Evolutionary conservation across 148 eudicot species (phyloP).

Genomic region (Cornus suecica): DNA sequence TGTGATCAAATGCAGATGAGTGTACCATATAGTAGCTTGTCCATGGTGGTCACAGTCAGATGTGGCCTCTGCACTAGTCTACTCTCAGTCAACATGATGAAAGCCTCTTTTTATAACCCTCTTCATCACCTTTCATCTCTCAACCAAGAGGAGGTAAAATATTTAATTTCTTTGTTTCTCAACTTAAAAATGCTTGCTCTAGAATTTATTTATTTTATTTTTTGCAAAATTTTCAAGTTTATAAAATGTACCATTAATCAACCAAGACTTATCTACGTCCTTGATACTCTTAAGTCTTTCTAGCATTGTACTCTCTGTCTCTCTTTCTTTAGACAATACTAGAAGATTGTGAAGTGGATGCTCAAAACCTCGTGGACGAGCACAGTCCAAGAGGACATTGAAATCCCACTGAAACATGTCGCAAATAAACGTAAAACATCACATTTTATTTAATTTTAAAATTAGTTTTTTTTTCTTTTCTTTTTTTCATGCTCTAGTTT

Average conservation of each 20-base stretch:
- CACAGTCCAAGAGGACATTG: conserved; percentile 35
- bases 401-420: conserved; percentile 30
- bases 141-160: conserved; percentile 39
- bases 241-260: too few species aligned
- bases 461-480: too few species aligned
- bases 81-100: conserved; percentile 79
- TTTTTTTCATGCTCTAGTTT: background rate
- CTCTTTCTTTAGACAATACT: conserved; percentile 13
- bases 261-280: too few species aligned
- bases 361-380: conserved; percentile 24
- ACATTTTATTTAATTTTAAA: background rate
- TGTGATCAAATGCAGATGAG: conserved; percentile 48
- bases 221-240: background rate
- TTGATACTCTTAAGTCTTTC: too few species aligned
- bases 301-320: background rate
- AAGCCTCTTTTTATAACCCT: conserved; percentile 67
- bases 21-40: conserved; percentile 71
- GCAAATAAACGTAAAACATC: conserved; percentile 57
- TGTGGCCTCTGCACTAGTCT: conserved; percentile 83
- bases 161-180: background rate
- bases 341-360: conserved; percentile 29
- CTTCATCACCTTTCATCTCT: conserved; percentile 61
- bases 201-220: too few species aligned
- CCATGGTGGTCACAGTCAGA: conserved; percentile 79
- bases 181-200: background rate